These are phyloP conservation scores for Botrytis fabae DNA, from an alignment of 2,329 filamentous ascomycete species.

Conservation along the genomic window DNA sequence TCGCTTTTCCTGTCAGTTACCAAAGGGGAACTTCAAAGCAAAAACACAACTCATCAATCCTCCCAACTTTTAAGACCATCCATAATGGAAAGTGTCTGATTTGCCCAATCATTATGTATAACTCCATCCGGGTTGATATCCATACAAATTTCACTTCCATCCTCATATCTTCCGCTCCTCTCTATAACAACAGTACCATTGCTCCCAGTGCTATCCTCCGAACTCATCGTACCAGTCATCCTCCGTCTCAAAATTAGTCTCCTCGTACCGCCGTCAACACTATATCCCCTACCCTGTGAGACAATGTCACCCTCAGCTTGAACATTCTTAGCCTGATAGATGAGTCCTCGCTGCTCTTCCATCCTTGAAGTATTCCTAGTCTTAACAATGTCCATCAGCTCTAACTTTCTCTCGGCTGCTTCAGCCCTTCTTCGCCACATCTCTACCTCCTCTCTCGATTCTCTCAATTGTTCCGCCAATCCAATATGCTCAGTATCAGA, in stretches of 20 bases:
- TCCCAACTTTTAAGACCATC: constrained; percentile 9
- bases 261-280: constrained; percentile 20
- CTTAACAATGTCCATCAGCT: constrained; percentile 38
- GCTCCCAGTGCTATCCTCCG: constrained; percentile 31
- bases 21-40: neutral
- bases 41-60: neutral
- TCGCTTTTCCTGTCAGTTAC: neutral
- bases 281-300: constrained; percentile 11
- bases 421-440: constrained; percentile 58
- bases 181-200: constrained; percentile 34
- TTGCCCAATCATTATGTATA: constrained; percentile 25
- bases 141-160: constrained; percentile 16
- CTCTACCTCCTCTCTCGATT: constrained; percentile 45
- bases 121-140: constrained; percentile 17
- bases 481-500: constrained; percentile 42
- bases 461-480: constrained; percentile 51
- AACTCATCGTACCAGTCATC: constrained; percentile 28
- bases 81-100: constrained; percentile 19
- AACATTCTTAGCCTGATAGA: neutral
- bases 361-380: constrained; percentile 12
- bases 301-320: neutral
- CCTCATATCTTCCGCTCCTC: constrained; percentile 8
- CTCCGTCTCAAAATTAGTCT: constrained; percentile 25
- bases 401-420: constrained; percentile 54
- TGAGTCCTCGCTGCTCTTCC: neutral